Evolutionary conservation across 2,329 filamentous ascomycete species (phyloP), one percentile per base, ranked within the genome.

Genomic region (Alternaria triticina): DNA sequence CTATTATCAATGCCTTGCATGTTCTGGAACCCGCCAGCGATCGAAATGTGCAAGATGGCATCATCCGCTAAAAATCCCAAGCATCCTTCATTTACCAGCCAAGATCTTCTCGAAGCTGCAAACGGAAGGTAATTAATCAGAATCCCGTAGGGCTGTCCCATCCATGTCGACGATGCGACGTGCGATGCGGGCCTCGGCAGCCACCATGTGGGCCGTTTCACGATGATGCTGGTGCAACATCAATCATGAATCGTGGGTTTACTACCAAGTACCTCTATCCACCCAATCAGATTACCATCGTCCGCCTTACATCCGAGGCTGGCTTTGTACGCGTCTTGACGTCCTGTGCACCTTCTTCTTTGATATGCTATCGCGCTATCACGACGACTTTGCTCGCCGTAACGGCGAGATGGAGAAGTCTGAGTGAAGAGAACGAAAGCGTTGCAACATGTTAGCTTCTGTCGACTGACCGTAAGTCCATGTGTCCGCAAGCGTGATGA

Each of bases 151-250:
- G 55, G 43, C 59, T 49, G 50, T 22, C 47, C 6, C 36, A 52
- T 36, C 54, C 59, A 47, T 61, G 59, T 58, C 28, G 23, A 50
- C 40, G 36, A 23, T 49, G 59, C 55, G 45, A 54, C 33, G 6
- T 27, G 52, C n/a, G 44, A 62, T 20, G 23, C 55, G 30, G 33
- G 49, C 59, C 59, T 59, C 59, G 59, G 59, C 47, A 58, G 20
- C 27, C 17, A 23, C 40, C 23, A 44, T 52, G 49, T 54, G 23
- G 46, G 17, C 52, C 30, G 59, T 62, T 54, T 59, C 59, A 62
- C 17, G 11, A 43, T 33, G 11, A 15, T 36, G 30, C 55, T 62
- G n/a, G 49, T 49, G 55, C 49, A 62, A 33, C 49, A 54, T 62
- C 55, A 44, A 25, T 5, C 27, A 33, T 49, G n/a, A 54, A 11